Evolutionary conservation across 371 early-diverging fungal species (phyloP), one percentile per base, ranked within the genome.

Genomic region (Mucor irregularis): DNA sequence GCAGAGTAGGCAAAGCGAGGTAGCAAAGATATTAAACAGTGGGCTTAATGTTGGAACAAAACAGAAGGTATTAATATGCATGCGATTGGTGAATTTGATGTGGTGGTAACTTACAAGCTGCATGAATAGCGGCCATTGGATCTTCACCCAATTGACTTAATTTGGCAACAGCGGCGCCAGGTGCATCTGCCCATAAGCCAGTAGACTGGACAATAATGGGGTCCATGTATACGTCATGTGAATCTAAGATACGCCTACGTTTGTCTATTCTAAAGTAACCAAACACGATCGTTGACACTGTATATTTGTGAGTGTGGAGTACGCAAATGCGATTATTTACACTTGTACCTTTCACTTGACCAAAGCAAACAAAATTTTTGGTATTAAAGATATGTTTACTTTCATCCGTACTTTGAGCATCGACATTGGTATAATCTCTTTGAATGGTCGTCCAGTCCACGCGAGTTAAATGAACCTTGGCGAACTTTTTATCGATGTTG

Each of bases 381-480:
- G 62, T 64, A 4, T 40, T 19, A 5, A 26, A 28, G 4, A 66
- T 53, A 31, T 49, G 46, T 58, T 51, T 66, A 13, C 30, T 51
- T 21, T 21, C 42, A 1, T 43, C 39, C 9, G 76, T 76, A 28
- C 62, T 64, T 5, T 66, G 42, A 11, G 70, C 75, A 60, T 84
- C 78, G 5, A 81, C 69, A 53, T 83, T 56, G 1, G 80, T 81
- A 52, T 61, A 82, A 58, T 85, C 81, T 10, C 82, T 64, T 47
- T 74, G 75, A 10, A 38, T 40, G 3, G 87, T 86, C 1, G 78
- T 77, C 75, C 83, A 85, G 46, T 80, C 74, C 7, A 79, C 85
- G 13, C 53, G 37, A 1, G 68, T 60, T 10, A 73, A 61, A 22
- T 75, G 71, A 1, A 82, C 83, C 45, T 69, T 75, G 5, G 81